phyloP scores from a whole-genome alignment of 805 yeast species.

The Candida mattraensis region DNA sequence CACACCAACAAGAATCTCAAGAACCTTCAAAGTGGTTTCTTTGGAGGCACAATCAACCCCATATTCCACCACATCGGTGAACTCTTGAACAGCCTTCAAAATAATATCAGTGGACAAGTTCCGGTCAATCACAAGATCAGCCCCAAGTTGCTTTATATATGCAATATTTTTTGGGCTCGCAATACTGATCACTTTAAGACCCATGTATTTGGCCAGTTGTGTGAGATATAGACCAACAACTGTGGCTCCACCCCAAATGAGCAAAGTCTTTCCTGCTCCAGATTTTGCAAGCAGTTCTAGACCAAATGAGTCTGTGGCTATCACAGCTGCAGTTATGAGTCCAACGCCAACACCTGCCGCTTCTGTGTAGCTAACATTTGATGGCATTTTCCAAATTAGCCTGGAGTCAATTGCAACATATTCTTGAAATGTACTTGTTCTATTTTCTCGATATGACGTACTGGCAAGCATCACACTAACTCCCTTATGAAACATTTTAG shows the following conservation, averaged over 20 bases:
- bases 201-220: conserved; percentile 42
- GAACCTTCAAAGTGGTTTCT: conserved; percentile 36
- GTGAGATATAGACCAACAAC: conserved; percentile 45
- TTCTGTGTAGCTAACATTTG: conserved; percentile 34
- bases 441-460: conserved; percentile 46
- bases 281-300: conserved; percentile 1
- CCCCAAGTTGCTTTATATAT: conserved; percentile 29
- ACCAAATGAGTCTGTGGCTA: conserved; percentile 17
- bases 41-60: conserved; percentile 48
- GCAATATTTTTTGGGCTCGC: conserved; percentile 25
- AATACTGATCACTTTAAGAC: conserved; percentile 37
- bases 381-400: conserved; percentile 45
- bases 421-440: conserved; percentile 49
- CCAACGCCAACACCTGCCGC: conserved; percentile 51
- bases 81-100: conserved; percentile 18
- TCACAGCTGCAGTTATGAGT: conserved; percentile 41
- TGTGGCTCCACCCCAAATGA: conserved; percentile 52
- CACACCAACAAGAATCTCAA: conserved; percentile 30
- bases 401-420: conserved; percentile 45
- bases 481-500: conserved; percentile 27
- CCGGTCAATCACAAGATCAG: conserved; percentile 39
- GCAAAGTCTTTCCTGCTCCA: conserved; percentile 21
- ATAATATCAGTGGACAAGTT: conserved; percentile 28
- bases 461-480: conserved; percentile 45
- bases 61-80: conserved; percentile 30